Evolutionary conservation across 1,284 basidiomycete species (phyloP).

Genomic region (Sporisorium graminicola): DNA sequence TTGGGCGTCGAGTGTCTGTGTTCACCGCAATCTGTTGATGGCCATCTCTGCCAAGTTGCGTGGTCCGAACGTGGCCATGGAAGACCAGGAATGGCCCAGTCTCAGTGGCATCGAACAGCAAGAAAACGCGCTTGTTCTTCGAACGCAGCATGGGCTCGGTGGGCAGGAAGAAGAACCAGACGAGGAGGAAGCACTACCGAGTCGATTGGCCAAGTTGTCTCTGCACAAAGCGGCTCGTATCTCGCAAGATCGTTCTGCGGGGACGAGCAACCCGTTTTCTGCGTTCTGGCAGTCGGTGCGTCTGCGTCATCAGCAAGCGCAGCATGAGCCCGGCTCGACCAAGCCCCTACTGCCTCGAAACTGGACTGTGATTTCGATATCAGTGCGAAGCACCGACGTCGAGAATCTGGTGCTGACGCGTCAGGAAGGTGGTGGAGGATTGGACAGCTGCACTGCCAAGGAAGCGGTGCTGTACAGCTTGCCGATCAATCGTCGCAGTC

Average conservation of each 20-base stretch:
- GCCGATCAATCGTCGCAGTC: slow-evolving; percentile 82
- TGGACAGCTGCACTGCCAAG: slow-evolving; percentile 38
- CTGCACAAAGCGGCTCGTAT: slow-evolving; percentile 18
- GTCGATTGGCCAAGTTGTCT: slow-evolving; percentile 35
- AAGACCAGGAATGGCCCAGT: slow-evolving; percentile 36
- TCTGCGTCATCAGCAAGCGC: slow-evolving; percentile 40
- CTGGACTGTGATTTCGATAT: slow-evolving; percentile 88
- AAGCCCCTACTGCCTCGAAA: slow-evolving; percentile 75
- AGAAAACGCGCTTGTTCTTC: neutral
- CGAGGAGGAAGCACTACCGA: slow-evolving; percentile 39
- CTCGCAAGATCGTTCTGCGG: neutral
- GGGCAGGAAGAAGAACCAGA: slow-evolving; percentile 15
- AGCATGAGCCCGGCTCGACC: slow-evolving; percentile 20
- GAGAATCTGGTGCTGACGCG: slow-evolving; percentile 86
- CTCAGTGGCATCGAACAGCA: neutral
- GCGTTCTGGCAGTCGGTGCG: slow-evolving; percentile 39
- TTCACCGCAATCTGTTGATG: slow-evolving; percentile 50
- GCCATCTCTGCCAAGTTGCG: slow-evolving; percentile 49
- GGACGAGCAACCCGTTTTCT: slow-evolving; percentile 13
- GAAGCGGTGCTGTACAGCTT: slow-evolving; percentile 77
- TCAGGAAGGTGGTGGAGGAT: slow-evolving; percentile 71
- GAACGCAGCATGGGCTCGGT: neutral
- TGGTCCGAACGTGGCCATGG: neutral
- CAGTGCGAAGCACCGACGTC: slow-evolving; percentile 73
- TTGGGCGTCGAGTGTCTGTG: slow-evolving; percentile 43